Conservation (phyloP, 768 basidiomycete species). For the Lactifluus rugatus region DNA sequence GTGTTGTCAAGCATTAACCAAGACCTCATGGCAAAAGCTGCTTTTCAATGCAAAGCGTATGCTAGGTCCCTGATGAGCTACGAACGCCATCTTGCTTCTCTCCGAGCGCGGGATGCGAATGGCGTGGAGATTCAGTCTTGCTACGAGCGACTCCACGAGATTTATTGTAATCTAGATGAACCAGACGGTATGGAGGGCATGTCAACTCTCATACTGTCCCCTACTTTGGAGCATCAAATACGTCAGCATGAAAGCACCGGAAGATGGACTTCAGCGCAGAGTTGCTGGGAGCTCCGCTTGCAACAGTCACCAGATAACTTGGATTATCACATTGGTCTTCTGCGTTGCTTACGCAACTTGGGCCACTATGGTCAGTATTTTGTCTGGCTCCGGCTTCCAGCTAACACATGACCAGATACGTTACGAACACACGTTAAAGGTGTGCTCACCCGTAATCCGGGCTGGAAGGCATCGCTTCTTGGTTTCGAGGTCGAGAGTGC, state of each 20-base stretch:
- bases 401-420: constrained; percentile 52
- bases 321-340: constrained; percentile 77
- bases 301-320: constrained; percentile 87
- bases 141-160: constrained; percentile 89
- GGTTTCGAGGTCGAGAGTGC: constrained; percentile 89
- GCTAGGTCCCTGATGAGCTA: constrained; percentile 93
- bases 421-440: constrained; percentile 90
- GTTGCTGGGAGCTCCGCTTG: constrained; percentile 95
- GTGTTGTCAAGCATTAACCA: constrained; percentile 76
- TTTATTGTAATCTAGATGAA: constrained; percentile 92
- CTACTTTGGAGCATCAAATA: constrained; percentile 91
- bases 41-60: constrained; percentile 88
- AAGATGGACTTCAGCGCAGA: constrained; percentile 95
- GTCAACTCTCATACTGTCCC: constrained; percentile 77
- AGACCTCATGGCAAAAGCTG: constrained; percentile 85
- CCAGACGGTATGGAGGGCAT: constrained; percentile 99
- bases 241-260: constrained; percentile 97
- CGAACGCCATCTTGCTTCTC: constrained; percentile 65
- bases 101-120: constrained; percentile 32
- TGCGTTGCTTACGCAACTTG: constrained; percentile 85
- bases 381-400: not conserved
- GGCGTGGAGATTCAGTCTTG: constrained; percentile 50
- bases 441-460: constrained; percentile 72
- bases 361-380: constrained; percentile 83
- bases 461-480: constrained; percentile 69